Conservation (phyloP, 2,329 filamentous ascomycete genomes). For the Claviceps digitariae region DNA sequence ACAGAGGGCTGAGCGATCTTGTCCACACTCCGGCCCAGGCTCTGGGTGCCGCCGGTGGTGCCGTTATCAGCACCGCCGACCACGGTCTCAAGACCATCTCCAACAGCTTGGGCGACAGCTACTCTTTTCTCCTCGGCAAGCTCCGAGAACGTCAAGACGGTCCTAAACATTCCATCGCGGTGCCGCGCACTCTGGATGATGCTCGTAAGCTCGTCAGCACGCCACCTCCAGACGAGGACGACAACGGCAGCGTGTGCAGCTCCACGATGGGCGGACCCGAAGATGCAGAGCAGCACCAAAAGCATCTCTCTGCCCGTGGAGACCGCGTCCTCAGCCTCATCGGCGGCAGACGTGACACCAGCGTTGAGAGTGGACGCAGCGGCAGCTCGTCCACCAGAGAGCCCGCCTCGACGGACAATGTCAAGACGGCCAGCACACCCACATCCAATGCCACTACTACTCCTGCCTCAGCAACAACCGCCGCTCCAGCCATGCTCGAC, state of each 20-base stretch:
- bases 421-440: slow-evolving; percentile 9
- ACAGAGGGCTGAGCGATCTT: slow-evolving; percentile 69
- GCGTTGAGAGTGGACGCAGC: slow-evolving; percentile 59
- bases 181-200: slow-evolving; percentile 87
- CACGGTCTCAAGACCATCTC: slow-evolving; percentile 87
- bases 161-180: slow-evolving; percentile 33
- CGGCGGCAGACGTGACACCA: slow-evolving; percentile 61
- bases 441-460: slow-evolving; percentile 17
- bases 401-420: slow-evolving; percentile 35
- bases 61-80: slow-evolving; percentile 76
- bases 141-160: slow-evolving; percentile 55
- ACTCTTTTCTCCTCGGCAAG: slow-evolving; percentile 84
- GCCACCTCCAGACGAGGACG: slow-evolving; percentile 49
- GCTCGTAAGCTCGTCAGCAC: slow-evolving; percentile 78
- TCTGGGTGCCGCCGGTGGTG: slow-evolving; percentile 70
- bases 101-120: slow-evolving; percentile 78
- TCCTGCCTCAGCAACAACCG: slow-evolving; percentile 28
- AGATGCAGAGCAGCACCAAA: slow-evolving; percentile 17
- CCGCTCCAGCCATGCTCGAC: slow-evolving; percentile 53
- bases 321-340: slow-evolving; percentile 60
- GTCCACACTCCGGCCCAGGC: slow-evolving; percentile 75
- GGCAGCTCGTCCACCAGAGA: slow-evolving; percentile 50
- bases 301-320: slow-evolving; percentile 28
- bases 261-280: slow-evolving; percentile 30
- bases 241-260: slow-evolving; percentile 45